Evolutionary conservation across 495 filamentous ascomycete species (phyloP).

Genomic region (Cladorrhinum samala): DNA sequence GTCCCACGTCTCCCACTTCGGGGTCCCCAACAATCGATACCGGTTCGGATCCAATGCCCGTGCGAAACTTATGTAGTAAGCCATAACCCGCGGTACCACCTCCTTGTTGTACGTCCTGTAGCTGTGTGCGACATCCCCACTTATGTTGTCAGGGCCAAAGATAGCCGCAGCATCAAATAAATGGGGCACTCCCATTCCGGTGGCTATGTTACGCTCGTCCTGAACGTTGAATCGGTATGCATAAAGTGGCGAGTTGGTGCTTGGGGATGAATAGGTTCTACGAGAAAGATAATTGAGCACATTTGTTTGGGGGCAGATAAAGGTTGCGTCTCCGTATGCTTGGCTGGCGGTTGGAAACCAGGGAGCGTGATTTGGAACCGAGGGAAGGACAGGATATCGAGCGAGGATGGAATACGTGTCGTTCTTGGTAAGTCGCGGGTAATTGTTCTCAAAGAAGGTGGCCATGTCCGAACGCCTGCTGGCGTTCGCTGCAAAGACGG

Average conservation of each 20-base stretch:
- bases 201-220: slow-evolving; percentile 15
- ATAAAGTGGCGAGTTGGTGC: slow-evolving; percentile 1
- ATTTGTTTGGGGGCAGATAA: slow-evolving; percentile 51
- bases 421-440: slow-evolving; percentile 36
- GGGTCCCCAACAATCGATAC: slow-evolving; percentile 14
- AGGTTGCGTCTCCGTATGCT: slow-evolving; percentile 57
- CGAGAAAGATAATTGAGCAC: slow-evolving; percentile 23
- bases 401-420: slow-evolving; percentile 40
- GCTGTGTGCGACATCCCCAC: slow-evolving; percentile 12
- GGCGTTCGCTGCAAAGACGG: slow-evolving; percentile 44
- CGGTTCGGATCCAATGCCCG: slow-evolving; percentile 31
- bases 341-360: slow-evolving; percentile 42
- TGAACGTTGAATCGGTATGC: slow-evolving; percentile 26
- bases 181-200: slow-evolving; percentile 15
- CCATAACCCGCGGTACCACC: slow-evolving; percentile 33
- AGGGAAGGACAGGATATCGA: slow-evolving; percentile 19
- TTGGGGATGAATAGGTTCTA: background rate
- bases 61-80: slow-evolving; percentile 40
- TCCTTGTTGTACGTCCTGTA: slow-evolving; percentile 33
- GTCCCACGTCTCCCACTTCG: slow-evolving; percentile 32
- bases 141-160: slow-evolving; percentile 36
- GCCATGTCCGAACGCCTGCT: slow-evolving; percentile 37
- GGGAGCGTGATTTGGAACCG: slow-evolving; percentile 22
- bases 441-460: slow-evolving; percentile 43
- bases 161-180: slow-evolving; percentile 37